A percentile compares a stretch with the other conserved stretches of the same genome.
Evolutionary conservation across 192 early-diverging fungal species (phyloP).

Genomic region (Allomyces arbusculus): DNA sequence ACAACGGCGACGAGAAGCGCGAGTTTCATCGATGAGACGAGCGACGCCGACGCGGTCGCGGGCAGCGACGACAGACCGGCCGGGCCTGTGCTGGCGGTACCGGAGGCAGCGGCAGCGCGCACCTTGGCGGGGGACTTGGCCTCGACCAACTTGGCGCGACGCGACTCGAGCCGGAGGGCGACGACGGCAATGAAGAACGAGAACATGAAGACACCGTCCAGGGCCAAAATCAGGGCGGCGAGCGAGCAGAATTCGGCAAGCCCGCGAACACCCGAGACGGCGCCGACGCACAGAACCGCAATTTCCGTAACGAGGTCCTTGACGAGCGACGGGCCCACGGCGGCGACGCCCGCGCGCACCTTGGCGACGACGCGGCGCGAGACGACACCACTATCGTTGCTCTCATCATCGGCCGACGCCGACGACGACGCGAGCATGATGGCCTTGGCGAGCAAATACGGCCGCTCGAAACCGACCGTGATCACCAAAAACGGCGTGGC

Average conservation of each 20-base stretch:
- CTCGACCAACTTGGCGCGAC: too few species aligned
- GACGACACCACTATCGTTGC: constrained; percentile 3
- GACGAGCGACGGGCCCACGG: constrained; percentile 37
- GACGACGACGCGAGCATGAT: constrained; percentile 36
- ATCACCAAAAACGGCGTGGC: constrained; percentile 79
- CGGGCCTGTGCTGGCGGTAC: too few species aligned
- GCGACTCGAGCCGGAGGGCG: constrained; percentile 60
- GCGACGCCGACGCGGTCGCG: background rate
- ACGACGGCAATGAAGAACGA: constrained; percentile 70
- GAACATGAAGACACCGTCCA: constrained; percentile 64
- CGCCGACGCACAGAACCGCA: constrained; percentile 49
- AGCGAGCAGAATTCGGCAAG: constrained; percentile 66
- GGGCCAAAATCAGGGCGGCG: constrained; percentile 55
- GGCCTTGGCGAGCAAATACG: constrained; percentile 56
- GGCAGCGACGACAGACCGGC: too few species aligned
- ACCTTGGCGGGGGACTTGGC: too few species aligned
- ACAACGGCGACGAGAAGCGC: background rate
- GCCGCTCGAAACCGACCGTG: constrained; percentile 78
- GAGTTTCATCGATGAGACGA: background rate
- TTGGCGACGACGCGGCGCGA: constrained; percentile 34
- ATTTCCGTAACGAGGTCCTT: constrained; percentile 72
- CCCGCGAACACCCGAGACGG: constrained; percentile 49
- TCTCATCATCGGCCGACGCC: background rate
- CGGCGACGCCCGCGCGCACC: constrained; percentile 40
- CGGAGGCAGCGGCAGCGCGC: too few species aligned